These are phyloP conservation scores for Phascolomyces articulosus DNA, from an alignment of 371 early-diverging fungal species.

Conservation along the genomic window DNA sequence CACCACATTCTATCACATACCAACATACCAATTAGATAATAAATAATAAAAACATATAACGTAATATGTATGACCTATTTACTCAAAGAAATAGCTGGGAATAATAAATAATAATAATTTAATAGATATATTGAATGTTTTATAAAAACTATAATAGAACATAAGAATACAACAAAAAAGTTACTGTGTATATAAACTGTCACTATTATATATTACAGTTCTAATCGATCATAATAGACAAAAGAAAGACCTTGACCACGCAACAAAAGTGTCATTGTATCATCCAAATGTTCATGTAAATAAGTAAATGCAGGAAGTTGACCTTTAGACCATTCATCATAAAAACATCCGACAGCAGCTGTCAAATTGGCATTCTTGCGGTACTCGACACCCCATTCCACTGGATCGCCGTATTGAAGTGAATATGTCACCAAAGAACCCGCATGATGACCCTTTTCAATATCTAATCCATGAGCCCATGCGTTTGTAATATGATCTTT, in stretches of 20 bases:
- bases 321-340: conserved; percentile 46
- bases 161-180: no score
- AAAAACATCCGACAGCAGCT: conserved; percentile 31
- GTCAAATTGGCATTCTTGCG: not conserved
- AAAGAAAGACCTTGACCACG: conserved; percentile 39
- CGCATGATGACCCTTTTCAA: conserved; percentile 11
- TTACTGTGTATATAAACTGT: no score
- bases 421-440: conserved; percentile 34
- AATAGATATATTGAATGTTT: no score
- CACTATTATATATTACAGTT: not conserved
- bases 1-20: no score
- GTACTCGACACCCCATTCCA: conserved; percentile 40
- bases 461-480: conserved; percentile 24
- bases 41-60: no score
- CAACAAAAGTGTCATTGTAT: conserved; percentile 26
- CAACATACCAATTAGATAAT: no score
- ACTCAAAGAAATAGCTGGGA: no score
- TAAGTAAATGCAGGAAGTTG: conserved; percentile 40
- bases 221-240: conserved; percentile 18
- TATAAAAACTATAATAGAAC: no score
- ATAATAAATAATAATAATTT: no score
- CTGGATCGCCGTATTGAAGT: conserved; percentile 34
- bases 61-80: no score
- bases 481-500: conserved; percentile 17
- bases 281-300: conserved; percentile 25